Base-by-base conservation (phyloP, 2,329 filamentous ascomycete genomes). In the Colletotrichum endophyticum region DNA sequence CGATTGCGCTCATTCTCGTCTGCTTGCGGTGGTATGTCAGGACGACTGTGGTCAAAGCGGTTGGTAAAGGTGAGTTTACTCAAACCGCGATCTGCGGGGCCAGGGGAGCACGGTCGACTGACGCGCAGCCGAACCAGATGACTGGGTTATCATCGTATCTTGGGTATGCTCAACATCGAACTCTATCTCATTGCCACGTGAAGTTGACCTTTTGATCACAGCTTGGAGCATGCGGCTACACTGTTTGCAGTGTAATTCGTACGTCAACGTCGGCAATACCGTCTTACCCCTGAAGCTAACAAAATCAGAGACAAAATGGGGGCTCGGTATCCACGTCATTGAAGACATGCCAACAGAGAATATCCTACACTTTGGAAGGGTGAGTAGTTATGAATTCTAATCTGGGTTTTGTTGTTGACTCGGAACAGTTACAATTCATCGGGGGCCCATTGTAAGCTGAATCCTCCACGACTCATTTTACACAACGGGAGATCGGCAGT, bases 301-400 rank as follows among this genome's bases (percentile, higher is more conserved):
- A 22, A 22, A 11, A 39, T 22, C 36, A 88, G 86, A 88, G 78
- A 86, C 86, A 57, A 86, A 82, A 85, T 88, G 83, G 82, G 86
- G 86, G 3, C 81, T 87, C 0, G 86, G 86, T 12, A 71, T 87
- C 3, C 79, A 79, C 59, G 73, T 79, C 7, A 76, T 86, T 6
- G 72, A 81, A 1, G 83, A 87, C 66, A 82, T 88, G 78, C 86
- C 86, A 0, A 19, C 57, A 0, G 76, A 85, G 61, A 86, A 88
- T 61, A 53, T 85, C 9, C 80, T 82, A 36, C 80, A 82, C n/a
- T 88, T 87, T 79, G 83, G 83, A 39, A 78, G 85, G 56, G 80
- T 81, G 39, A 68, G 68, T 28, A 15, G 6, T 25, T 3, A 1
- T 1, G 4, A 7, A 7, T 8, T 2, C 0, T 3, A 1, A 9